Base-by-base conservation (phyloP, 192 early-diverging fungal genomes). In the Podila verticillata region DNA sequence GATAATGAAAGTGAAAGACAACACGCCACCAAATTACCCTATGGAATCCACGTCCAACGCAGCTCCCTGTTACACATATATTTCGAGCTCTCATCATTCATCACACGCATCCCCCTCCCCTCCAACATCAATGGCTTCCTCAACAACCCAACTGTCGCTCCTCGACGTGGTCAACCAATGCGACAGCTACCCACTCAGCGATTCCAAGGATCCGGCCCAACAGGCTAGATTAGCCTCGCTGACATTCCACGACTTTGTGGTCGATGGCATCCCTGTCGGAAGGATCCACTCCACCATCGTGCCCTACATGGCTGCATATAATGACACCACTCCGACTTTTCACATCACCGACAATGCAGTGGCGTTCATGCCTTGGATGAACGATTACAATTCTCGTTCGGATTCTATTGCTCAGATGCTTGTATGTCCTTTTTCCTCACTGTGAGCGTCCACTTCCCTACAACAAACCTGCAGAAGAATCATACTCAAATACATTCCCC, bases 161-260 rank as follows among this genome's bases (percentile, higher is more conserved):
- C 67, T 87, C 17, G 69, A 89, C 35, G 65, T 85, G 13, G 78
- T 89, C 47, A 62, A 74, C n/a, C 59, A 81, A 54, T 87, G 86
- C 65, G 88, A 89, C 64, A 84, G 73, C 10, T 84, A 82, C 56
- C 84, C 88, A 5, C 86, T 85, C 44, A 28, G 74, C 1, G 62
- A 74, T 2, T 70, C 73, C 12, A 61, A 63, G 5, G 61, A 74
- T 30, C 48, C 61, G 22, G 51, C 51, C n/a, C 51, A 54, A n/a
- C 51, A 74, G 60, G 59, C 61, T 20, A 47, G 29, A 0, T 19
- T 72, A 1, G 35, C 59, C 3, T 17, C 48, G 47, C 62, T 79
- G n/a, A 61, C 57, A 31, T 70, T 69, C 13, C 57, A 75, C 20
- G 73, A 75, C 13, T 77, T 90, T 57, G 28, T 68, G 15, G 65